Evolutionary conservation across 306 rosid species (phyloP).

Genomic region (Pterocarpus santalinus): DNA sequence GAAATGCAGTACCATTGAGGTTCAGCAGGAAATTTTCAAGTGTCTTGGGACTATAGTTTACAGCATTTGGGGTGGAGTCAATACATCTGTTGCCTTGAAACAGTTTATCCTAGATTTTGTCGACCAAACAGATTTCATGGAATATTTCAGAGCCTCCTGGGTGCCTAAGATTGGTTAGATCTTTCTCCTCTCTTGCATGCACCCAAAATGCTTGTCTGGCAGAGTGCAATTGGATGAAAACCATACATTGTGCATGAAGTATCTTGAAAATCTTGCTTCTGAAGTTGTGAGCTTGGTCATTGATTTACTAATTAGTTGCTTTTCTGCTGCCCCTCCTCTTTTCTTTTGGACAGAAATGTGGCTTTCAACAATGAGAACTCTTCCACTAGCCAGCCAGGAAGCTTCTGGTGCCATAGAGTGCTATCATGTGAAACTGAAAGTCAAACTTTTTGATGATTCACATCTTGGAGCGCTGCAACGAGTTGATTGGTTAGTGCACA

Average conservation of each 20-base stretch:
- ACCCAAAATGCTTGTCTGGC: constrained; percentile 15
- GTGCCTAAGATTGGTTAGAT: constrained; percentile 91
- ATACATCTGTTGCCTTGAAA: constrained; percentile 63
- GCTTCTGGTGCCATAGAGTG: constrained; percentile 95
- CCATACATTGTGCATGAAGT: not conserved
- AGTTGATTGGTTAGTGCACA: constrained; percentile 96
- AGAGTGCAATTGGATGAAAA: constrained; percentile 28
- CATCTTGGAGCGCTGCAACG: constrained; percentile 94
- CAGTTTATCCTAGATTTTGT: constrained; percentile 78
- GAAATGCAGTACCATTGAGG: constrained; percentile 78
- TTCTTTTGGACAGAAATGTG: constrained; percentile 76
- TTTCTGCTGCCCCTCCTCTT: constrained; percentile 3
- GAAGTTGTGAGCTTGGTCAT: constrained; percentile 4
- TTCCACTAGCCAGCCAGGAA: constrained; percentile 93
- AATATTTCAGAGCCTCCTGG: constrained; percentile 86
- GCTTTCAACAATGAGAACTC: constrained; percentile 80
- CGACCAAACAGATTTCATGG: constrained; percentile 90
- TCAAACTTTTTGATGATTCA: constrained; percentile 89
- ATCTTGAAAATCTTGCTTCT: constrained; percentile 28
- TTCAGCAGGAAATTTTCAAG: constrained; percentile 87
- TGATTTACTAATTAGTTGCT: constrained; percentile 36
- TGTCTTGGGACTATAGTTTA: constrained; percentile 73
- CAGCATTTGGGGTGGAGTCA: constrained; percentile 74
- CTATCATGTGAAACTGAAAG: constrained; percentile 86
- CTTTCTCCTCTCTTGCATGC: constrained; percentile 51